phyloP scores from a whole-genome alignment of 352 stramenopile genomes.

The Phytopythium kandeliae region DNA sequence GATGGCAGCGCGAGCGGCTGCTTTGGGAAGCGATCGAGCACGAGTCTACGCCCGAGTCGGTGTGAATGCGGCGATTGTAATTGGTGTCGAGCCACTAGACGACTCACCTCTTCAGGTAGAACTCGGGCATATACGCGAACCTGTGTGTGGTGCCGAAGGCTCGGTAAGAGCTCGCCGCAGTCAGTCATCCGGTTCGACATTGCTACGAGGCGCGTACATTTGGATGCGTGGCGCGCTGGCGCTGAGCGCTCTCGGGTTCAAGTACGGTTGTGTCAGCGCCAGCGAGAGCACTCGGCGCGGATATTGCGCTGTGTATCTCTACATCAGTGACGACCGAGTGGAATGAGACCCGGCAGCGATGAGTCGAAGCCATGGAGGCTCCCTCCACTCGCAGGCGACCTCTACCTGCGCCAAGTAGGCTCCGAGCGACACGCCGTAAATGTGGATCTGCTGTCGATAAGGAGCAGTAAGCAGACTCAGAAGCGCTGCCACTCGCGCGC shows the following conservation, averaged over 20 bases:
- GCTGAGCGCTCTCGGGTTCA: slow-evolving; percentile 37
- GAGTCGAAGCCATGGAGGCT: background rate
- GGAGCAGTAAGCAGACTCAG: background rate
- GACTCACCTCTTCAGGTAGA: slow-evolving; percentile 63
- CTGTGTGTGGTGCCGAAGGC: too few relatives aligned
- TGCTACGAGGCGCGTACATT: slow-evolving; percentile 33
- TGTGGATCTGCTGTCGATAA: slow-evolving; percentile 29
- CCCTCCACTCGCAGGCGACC: background rate
- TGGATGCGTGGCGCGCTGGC: slow-evolving; percentile 41
- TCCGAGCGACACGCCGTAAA: slow-evolving; percentile 68
- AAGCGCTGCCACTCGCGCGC: too few relatives aligned
- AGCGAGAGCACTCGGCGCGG: slow-evolving; percentile 53
- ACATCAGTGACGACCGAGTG: too few relatives aligned
- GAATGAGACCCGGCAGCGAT: background rate
- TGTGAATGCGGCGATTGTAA: background rate
- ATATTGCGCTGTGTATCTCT: slow-evolving; percentile 60
- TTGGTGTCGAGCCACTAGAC: too few relatives aligned
- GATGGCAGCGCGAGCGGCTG: slow-evolving; percentile 16
- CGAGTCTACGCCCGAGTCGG: slow-evolving; percentile 20
- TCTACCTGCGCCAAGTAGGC: slow-evolving; percentile 64
- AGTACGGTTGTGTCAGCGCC: slow-evolving; percentile 61
- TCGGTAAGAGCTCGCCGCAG: too few relatives aligned
- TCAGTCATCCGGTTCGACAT: too few relatives aligned
- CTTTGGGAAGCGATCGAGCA: slow-evolving; percentile 48
- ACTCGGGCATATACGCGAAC: slow-evolving; percentile 61